Percentiles rank a stretch among this genome's conserved stretches.
These are phyloP conservation scores for Penicillium sp. DNA, from an alignment of 2,329 filamentous ascomycete genomes.

Conservation along the genomic window DNA sequence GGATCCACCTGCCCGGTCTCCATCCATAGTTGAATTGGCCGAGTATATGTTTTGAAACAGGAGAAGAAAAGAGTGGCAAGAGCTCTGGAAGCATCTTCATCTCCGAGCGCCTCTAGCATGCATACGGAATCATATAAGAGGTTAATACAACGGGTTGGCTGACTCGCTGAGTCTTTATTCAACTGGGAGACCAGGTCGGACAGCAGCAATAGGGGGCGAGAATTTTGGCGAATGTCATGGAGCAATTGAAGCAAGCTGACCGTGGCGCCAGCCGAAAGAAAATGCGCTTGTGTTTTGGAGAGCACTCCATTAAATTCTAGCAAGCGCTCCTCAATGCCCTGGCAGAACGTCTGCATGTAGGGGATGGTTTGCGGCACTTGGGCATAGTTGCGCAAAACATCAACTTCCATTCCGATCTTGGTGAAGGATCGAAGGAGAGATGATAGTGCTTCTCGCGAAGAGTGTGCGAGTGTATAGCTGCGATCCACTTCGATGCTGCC, in stretches of 20 bases:
- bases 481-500: slow-evolving; percentile 34
- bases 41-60: slow-evolving; percentile 75
- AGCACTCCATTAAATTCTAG: slow-evolving; percentile 54
- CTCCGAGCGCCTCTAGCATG: slow-evolving; percentile 63
- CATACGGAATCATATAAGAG: slow-evolving; percentile 66
- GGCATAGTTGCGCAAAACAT: slow-evolving; percentile 47
- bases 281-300: slow-evolving; percentile 54
- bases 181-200: slow-evolving; percentile 57
- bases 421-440: slow-evolving; percentile 42
- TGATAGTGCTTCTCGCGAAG: slow-evolving; percentile 28
- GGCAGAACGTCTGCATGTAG: slow-evolving; percentile 66
- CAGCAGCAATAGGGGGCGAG: slow-evolving; percentile 55
- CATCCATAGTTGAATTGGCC: slow-evolving; percentile 79
- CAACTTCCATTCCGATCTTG: slow-evolving; percentile 45
- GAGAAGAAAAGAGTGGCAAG: slow-evolving; percentile 68
- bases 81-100: slow-evolving; percentile 55
- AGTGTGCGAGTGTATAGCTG: slow-evolving; percentile 33
- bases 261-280: slow-evolving; percentile 51
- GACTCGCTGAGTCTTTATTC: slow-evolving; percentile 38
- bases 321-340: slow-evolving; percentile 55
- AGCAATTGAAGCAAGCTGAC: slow-evolving; percentile 63
- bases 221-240: slow-evolving; percentile 50
- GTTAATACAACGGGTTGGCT: slow-evolving; percentile 70
- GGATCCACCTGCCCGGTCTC: slow-evolving; percentile 63
- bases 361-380: slow-evolving; percentile 46